Evolutionary conservation across 2,329 filamentous ascomycete species (phyloP), one percentile per base, ranked within the genome.

Genomic region (Colletotrichum tropicicola): DNA sequence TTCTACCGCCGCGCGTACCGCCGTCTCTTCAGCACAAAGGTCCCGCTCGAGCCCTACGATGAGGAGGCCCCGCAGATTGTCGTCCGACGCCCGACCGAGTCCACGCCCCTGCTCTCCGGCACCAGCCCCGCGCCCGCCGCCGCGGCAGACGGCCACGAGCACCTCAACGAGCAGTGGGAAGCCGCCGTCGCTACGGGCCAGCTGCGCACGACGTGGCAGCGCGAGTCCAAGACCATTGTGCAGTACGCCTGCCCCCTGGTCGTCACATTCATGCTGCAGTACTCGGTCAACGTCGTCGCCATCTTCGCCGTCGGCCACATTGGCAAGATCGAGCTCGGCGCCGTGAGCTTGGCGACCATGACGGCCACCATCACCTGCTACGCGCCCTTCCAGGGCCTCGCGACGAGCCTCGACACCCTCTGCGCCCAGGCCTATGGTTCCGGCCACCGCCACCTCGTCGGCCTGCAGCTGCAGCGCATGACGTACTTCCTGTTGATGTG

Each of bases 381-480:
- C 71, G 91, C 91, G 0, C 88, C 92, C 15, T 91, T 92, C 73
- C 91, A 94, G 73, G 92, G 94, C n/a, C 84, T 98, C 13, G 91
- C 94, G 1, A 98, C 95, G 5, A 93, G 91, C 68, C 83, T 98
- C 37, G 95, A 98, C 78, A 98, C 95, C 0, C 88, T 98, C 3
- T 98, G 95, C 76, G 89, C 95, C 0, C 95, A 98, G 77, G 95
- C 96, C 0, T 98, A 97, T 74, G 95, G 96, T 3, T 97, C 92
- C 1, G 95, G 95, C 0, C 92, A 91, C 75, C 97, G 92, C 74
- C 92, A 94, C 70, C 87, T 98, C 5, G 95, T 98, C 10, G 58
- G 92, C 2, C 77, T 96, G 58, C 92, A 96, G 72, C 85, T 93
- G 68, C 92, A 96, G 78, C 86, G 92, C 60, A 95, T 95, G 92